Conservation (phyloP, 176 grass and related monocot species). For the Lolium multiflorum region DNA sequence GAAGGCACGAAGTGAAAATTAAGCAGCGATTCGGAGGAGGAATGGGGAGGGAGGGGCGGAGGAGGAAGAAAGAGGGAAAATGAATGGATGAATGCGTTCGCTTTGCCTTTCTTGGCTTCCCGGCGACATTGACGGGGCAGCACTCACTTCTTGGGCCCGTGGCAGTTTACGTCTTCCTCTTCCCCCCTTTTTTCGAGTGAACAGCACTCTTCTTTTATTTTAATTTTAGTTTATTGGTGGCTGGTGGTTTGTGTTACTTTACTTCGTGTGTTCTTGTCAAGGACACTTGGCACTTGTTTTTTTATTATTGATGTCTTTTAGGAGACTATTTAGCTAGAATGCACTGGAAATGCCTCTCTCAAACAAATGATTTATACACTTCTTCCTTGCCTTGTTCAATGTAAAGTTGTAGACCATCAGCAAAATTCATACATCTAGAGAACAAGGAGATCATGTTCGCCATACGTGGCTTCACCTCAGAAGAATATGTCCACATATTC, state of each 20-base stretch:
- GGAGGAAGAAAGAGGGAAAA: conserved; percentile 35
- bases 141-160: conserved; percentile 56
- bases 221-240: conserved; percentile 42
- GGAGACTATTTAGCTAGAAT: not conserved
- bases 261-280: conserved; percentile 41
- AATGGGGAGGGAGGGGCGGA: conserved; percentile 41
- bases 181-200: conserved; percentile 25
- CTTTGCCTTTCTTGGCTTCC: conserved; percentile 59
- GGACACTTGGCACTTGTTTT: conserved; percentile 30
- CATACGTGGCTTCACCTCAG: not conserved
- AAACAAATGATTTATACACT: not conserved
- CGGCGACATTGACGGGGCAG: conserved; percentile 63
- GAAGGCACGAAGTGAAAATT: conserved; percentile 24
- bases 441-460: not conserved
- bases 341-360: not conserved
- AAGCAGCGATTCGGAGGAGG: conserved; percentile 47
- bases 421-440: not conserved
- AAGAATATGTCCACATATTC: not conserved
- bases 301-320: not conserved
- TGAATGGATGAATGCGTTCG: conserved; percentile 36
- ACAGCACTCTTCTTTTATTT: conserved; percentile 14
- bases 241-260: conserved; percentile 47
- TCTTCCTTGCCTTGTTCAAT: not conserved
- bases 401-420: not conserved
- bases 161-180: conserved; percentile 24